A percentile compares a stretch with the other conserved stretches of the same genome.
Conservation (phyloP, 2,329 filamentous ascomycete genomes). For the Pseudofabraea citricarpa region DNA sequence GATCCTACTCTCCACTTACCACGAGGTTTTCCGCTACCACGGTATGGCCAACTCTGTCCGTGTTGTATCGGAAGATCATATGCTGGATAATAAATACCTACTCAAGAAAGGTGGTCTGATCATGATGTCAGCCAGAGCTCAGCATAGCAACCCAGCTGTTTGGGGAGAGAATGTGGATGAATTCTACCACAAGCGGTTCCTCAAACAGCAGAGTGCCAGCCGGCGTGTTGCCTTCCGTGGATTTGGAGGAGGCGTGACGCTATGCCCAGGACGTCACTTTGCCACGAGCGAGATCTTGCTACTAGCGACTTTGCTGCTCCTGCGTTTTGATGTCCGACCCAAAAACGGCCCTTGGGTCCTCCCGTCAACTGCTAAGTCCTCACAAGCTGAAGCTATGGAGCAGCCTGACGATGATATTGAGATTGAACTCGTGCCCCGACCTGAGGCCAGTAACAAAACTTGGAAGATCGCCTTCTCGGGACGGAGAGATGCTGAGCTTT, state of each 20-base stretch:
- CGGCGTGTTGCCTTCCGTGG: conserved; percentile 27
- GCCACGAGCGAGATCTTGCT: conserved; percentile 29
- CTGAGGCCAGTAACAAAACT: conserved; percentile 5
- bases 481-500: no score
- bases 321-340: conserved; percentile 28
- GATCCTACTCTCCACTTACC: conserved; percentile 33
- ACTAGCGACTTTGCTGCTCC: conserved; percentile 27
- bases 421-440: conserved; percentile 11
- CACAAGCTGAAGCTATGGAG: conserved; percentile 13
- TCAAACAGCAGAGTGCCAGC: conserved; percentile 11
- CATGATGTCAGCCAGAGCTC: conserved; percentile 29
- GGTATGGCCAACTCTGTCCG: conserved; percentile 33
- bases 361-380: conserved; percentile 8
- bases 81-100: conserved; percentile 27
- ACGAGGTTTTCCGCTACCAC: conserved; percentile 36
- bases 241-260: conserved; percentile 29
- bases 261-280: conserved; percentile 34
- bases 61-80: conserved; percentile 30
- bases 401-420: conserved; percentile 16
- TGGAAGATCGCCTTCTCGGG: not conserved
- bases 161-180: conserved; percentile 28
- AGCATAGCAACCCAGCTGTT: conserved; percentile 26
- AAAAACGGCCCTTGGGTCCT: conserved; percentile 10
- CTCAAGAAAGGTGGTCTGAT: conserved; percentile 31
- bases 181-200: conserved; percentile 31